Evolutionary conservation across 805 yeast genomes (phyloP).

Genomic region (Hermanozyma aechmeae): DNA sequence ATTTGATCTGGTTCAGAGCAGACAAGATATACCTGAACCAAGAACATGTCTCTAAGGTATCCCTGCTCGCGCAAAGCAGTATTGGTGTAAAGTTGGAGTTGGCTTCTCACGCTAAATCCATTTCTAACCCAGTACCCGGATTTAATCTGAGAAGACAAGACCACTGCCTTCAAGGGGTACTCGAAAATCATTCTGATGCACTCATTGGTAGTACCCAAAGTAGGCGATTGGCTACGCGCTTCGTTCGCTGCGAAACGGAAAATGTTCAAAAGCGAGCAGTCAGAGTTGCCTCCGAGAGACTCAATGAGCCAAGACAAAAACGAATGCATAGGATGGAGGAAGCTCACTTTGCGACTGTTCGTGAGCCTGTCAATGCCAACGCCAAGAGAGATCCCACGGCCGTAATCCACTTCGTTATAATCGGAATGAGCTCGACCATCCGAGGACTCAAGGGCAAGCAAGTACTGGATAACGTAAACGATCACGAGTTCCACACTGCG

Average conservation of each 20-base stretch:
- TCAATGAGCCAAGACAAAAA: constrained; percentile 66
- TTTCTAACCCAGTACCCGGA: constrained; percentile 93
- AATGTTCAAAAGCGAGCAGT: too few species aligned
- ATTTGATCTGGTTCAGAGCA: constrained; percentile 44
- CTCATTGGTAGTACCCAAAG: background rate
- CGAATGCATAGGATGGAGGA: constrained; percentile 75
- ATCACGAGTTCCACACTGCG: background rate
- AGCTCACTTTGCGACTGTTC: constrained; percentile 38
- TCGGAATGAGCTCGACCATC: background rate
- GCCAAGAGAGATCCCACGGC: background rate
- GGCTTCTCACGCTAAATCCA: constrained; percentile 74
- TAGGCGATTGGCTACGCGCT: too few species aligned
- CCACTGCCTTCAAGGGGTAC: constrained; percentile 69
- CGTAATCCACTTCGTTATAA: background rate
- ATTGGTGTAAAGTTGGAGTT: constrained; percentile 68
- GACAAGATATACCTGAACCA: constrained; percentile 56
- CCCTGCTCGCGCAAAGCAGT: constrained; percentile 79
- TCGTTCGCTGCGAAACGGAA: too few species aligned
- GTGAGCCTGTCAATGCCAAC: background rate
- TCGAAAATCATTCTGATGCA: constrained; percentile 40
- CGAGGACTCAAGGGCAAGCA: background rate
- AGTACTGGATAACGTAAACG: background rate
- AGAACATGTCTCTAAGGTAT: constrained; percentile 65
- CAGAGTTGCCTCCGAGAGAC: constrained; percentile 28
- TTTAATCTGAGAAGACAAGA: constrained; percentile 72